Percentiles rank a stretch among this genome's conserved stretches.
Evolutionary conservation across 2,329 filamentous ascomycete species (phyloP).

Genomic region (Nakataea oryzae): DNA sequence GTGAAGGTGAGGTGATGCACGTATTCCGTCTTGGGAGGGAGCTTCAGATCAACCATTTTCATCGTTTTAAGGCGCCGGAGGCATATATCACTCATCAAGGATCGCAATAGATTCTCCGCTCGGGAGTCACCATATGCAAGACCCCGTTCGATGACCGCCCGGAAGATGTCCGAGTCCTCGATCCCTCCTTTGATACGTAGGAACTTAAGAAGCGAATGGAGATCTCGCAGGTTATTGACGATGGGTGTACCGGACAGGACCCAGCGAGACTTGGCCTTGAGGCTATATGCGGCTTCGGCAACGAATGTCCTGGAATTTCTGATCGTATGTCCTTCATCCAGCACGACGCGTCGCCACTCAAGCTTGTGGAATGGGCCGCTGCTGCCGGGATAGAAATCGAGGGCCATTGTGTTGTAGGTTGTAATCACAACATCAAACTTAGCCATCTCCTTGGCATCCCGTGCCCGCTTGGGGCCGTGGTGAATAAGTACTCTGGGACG

Average conservation of each 20-base stretch:
- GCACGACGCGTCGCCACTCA: constrained; percentile 67
- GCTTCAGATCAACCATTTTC: constrained; percentile 71
- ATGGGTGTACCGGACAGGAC: constrained; percentile 73
- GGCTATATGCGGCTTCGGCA: constrained; percentile 54
- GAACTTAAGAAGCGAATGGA: constrained; percentile 73
- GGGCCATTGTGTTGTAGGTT: constrained; percentile 67
- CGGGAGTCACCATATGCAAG: constrained; percentile 45
- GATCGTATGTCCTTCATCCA: constrained; percentile 78
- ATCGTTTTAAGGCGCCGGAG: constrained; percentile 79
- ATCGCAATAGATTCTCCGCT: constrained; percentile 58
- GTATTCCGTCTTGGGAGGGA: constrained; percentile 64
- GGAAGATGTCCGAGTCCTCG: constrained; percentile 64
- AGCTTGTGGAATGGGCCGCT: constrained; percentile 34
- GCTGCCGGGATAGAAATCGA: constrained; percentile 47
- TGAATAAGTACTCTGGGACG: constrained; percentile 61
- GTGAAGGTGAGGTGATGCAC: constrained; percentile 61
- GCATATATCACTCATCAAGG: constrained; percentile 71
- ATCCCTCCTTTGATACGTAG: constrained; percentile 66
- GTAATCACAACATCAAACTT: constrained; percentile 71
- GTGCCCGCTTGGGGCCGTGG: constrained; percentile 54
- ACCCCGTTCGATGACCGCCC: constrained; percentile 58
- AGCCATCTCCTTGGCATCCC: constrained; percentile 42
- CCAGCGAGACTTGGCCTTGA: constrained; percentile 68
- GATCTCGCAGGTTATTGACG: constrained; percentile 70
- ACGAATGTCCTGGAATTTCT: constrained; percentile 67